Conservation (phyloP, 2,329 filamentous ascomycete genomes). For the Fusarium nisikadoi region DNA sequence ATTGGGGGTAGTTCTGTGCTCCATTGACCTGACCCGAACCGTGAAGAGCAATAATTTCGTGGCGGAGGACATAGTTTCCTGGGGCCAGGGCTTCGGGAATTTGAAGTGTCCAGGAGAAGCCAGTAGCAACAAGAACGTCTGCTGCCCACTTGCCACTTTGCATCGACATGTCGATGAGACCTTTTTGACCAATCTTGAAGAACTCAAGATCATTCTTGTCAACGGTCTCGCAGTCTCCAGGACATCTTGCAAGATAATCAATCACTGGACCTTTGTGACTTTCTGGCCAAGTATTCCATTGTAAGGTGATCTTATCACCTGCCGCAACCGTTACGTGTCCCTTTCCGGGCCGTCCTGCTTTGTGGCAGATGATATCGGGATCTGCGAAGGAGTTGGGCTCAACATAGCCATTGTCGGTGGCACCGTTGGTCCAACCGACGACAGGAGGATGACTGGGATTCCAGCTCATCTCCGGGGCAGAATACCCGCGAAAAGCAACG, state of each 20-base stretch:
- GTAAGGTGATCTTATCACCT: constrained; percentile 53
- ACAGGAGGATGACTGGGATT: constrained; percentile 35
- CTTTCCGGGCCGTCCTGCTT: constrained; percentile 51
- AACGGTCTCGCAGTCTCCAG: constrained; percentile 64
- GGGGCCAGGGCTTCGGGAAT: constrained; percentile 49
- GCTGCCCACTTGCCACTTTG: constrained; percentile 52
- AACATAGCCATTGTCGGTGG: constrained; percentile 61
- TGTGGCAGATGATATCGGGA: constrained; percentile 60
- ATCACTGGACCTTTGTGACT: constrained; percentile 66
- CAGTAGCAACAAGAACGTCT: constrained; percentile 55
- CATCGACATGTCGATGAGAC: constrained; percentile 60
- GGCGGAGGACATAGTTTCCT: constrained; percentile 60
- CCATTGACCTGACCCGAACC: constrained; percentile 54
- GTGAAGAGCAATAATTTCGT: constrained; percentile 65
- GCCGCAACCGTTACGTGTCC: constrained; percentile 52
- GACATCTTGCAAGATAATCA: constrained; percentile 70
- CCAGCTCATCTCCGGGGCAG: constrained; percentile 39
- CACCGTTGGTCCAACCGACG: constrained; percentile 38
- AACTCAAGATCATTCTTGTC: constrained; percentile 65
- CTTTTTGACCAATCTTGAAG: constrained; percentile 71
- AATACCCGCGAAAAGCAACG: constrained; percentile 38
- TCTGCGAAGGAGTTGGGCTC: constrained; percentile 52
- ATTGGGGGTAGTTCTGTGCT: constrained; percentile 64
- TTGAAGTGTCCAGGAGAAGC: constrained; percentile 47
- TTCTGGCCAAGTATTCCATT: constrained; percentile 57